phyloP scores from a whole-genome alignment of 2,329 filamentous ascomycete genomes.

The Claviceps paspali region DNA sequence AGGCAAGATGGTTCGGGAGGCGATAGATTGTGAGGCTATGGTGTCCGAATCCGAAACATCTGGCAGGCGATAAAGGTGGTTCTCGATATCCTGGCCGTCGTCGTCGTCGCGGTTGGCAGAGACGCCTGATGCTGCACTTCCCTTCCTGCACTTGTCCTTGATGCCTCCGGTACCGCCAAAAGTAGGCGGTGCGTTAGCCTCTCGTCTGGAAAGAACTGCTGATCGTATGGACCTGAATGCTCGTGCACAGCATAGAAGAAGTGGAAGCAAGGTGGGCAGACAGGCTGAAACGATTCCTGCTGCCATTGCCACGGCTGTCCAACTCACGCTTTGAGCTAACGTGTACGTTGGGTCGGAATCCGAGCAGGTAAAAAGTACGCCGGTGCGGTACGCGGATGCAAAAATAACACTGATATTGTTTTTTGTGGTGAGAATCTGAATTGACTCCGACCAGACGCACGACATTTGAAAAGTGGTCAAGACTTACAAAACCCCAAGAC shows the following conservation, averaged over 20 bases:
- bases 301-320: constrained; percentile 33
- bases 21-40: constrained; percentile 1
- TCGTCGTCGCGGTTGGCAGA: too few relatives aligned
- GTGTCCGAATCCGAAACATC: constrained; percentile 16
- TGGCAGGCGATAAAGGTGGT: constrained; percentile 18
- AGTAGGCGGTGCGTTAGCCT: constrained; percentile 8
- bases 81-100: constrained; percentile 4
- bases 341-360: constrained; percentile 28
- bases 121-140: constrained; percentile 5
- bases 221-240: constrained; percentile 24
- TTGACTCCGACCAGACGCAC: neutral
- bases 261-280: constrained; percentile 34
- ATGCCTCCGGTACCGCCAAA: constrained; percentile 10
- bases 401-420: constrained; percentile 25
- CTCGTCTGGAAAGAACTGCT: constrained; percentile 13
- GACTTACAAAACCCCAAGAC: constrained; percentile 28
- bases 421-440: neutral
- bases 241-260: constrained; percentile 22
- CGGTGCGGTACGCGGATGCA: constrained; percentile 31
- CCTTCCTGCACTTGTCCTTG: constrained; percentile 7
- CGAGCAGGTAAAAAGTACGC: constrained; percentile 29
- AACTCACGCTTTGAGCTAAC: constrained; percentile 28
- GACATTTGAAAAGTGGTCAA: neutral
- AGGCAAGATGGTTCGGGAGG: neutral
- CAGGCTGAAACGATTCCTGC: constrained; percentile 37